phyloP scores from a whole-genome alignment of 805 yeast species.

The Saturnispora serradocipensis region DNA sequence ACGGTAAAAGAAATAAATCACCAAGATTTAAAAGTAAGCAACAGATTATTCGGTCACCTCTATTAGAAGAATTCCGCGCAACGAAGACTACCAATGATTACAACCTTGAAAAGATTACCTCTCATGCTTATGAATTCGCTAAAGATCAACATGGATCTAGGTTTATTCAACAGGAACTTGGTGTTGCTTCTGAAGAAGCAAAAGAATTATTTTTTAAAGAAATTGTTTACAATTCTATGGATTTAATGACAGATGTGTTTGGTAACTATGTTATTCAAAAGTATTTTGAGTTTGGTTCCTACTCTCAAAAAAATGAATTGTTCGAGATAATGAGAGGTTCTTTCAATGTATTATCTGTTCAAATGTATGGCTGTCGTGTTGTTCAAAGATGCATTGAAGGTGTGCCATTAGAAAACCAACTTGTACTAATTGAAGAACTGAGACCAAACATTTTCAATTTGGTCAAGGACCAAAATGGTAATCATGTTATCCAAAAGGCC shows the following conservation, averaged over 20 bases:
- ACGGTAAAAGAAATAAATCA: constrained; percentile 15
- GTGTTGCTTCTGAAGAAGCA: constrained; percentile 52
- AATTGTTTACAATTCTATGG: constrained; percentile 62
- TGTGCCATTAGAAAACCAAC: constrained; percentile 54
- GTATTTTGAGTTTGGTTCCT: constrained; percentile 75
- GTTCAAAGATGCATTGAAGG: constrained; percentile 89
- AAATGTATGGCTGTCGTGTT: constrained; percentile 97
- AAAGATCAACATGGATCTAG: constrained; percentile 97
- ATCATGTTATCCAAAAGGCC: constrained; percentile 93
- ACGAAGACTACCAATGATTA: constrained; percentile 45
- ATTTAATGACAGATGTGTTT: constrained; percentile 90
- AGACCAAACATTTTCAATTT: constrained; percentile 47
- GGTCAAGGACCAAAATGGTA: constrained; percentile 94
- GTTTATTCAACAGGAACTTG: constrained; percentile 85
- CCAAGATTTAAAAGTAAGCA: constrained; percentile 21
- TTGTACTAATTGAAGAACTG: constrained; percentile 61
- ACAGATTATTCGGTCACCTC: constrained; percentile 64
- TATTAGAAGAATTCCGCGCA: constrained; percentile 76
- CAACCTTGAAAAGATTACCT: constrained; percentile 64
- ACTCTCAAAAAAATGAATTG: constrained; percentile 57
- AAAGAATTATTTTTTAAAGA: constrained; percentile 79
- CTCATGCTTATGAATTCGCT: constrained; percentile 84
- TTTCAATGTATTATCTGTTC: constrained; percentile 67
- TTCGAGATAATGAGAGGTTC: constrained; percentile 66
- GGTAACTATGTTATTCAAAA: constrained; percentile 97